Conservation (phyloP, 345 rosid species). For the Kernera saxatilis region DNA sequence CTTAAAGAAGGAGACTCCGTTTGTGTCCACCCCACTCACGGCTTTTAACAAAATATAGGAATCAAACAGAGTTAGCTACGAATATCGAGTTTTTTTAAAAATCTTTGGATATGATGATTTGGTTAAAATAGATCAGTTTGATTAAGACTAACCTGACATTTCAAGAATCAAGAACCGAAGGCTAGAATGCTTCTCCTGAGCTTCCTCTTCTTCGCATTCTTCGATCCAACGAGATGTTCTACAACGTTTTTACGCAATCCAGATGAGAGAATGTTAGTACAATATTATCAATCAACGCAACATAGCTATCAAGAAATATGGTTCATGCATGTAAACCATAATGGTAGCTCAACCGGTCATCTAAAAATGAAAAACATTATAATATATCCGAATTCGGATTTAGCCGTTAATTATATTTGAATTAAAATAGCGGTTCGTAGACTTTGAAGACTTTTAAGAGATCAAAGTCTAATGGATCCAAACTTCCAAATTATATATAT, state of each 20-base stretch:
- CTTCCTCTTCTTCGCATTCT: slow-evolving; percentile 61
- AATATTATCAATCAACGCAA: background rate
- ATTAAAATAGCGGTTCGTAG: background rate
- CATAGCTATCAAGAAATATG: background rate
- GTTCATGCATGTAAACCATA: background rate
- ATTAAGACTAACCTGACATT: slow-evolving; percentile 51
- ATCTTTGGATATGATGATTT: background rate
- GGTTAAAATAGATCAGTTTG: background rate
- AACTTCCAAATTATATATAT: background rate
- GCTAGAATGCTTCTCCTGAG: slow-evolving; percentile 41
- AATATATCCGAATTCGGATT: background rate
- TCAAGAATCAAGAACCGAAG: slow-evolving; percentile 61
- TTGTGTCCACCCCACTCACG: slow-evolving; percentile 81
- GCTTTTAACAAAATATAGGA: slow-evolving; percentile 40
- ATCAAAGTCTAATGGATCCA: background rate
- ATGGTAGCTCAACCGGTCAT: background rate
- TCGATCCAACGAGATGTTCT: slow-evolving; percentile 85
- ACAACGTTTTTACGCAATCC: background rate
- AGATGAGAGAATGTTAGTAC: background rate
- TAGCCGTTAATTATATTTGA: background rate
- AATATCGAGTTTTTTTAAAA: background rate
- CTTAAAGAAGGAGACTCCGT: slow-evolving; percentile 58
- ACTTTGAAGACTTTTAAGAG: no score
- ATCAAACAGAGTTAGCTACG: background rate
- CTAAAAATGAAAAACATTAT: background rate